Base-by-base conservation (phyloP, 2,329 filamentous ascomycete species). In the Hirsutella rhossiliensis region DNA sequence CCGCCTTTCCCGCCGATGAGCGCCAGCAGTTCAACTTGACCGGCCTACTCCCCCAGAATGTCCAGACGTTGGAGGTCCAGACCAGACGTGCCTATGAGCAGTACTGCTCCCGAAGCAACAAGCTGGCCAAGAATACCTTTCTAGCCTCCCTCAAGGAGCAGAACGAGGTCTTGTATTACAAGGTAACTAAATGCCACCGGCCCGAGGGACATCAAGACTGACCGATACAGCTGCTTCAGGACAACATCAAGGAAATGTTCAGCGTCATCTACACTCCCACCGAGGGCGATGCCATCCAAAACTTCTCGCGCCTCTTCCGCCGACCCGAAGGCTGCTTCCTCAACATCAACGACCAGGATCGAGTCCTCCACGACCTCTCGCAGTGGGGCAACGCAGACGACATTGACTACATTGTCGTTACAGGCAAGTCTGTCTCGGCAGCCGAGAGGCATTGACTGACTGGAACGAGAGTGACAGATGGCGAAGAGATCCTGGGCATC, bases 221-320 rank as follows among this genome's bases (percentile, higher is more conserved):
- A 40, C 28, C 8, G 38, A 2, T 40, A 29, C 47, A 87, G 75
- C 71, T 94, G 11, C 71, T 92, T 8, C 74, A 85, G 57, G 78
- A 84, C 5, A 82, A 94, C 54, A 64, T 94, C 18, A 80, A 84
- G 50, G 87, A 94, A 57, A 92, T 94, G 84, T 89, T 94, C 56
- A 79, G 82, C 36, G 69, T 94, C n/a, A 85, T 94, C 27, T 95
- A 94, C 57, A 94, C 88, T 0, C 88, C 88, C 0, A 94, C 88
- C 0, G 87, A 94, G 63, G 87, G 85, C 9, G 86, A 94, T 36
- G 88, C 88, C 0, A 94, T 94, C 42, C 78, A 86, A 51, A 84
- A 89, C 50, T 94, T 86, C 57, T 92, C 86, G 0, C 67, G 80
- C 0, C 60, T 92, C 0, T 94, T 94, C 55, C 69, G 88, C 11